Percentiles rank a stretch among this genome's conserved stretches.
Evolutionary conservation across 1,139 yeast genomes (phyloP).

Genomic region (Meyerozyma sp.): DNA sequence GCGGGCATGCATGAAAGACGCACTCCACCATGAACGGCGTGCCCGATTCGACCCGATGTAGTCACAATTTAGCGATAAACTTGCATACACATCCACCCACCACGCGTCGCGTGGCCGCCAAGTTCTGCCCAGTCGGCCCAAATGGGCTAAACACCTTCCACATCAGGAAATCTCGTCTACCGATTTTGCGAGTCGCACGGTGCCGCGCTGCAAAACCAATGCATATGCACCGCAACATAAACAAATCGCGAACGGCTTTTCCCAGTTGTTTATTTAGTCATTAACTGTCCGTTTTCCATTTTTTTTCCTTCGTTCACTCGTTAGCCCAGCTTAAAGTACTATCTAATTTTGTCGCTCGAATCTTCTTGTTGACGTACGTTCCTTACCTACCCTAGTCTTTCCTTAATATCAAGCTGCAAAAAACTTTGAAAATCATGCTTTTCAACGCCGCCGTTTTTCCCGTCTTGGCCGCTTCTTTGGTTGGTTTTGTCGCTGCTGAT

Average conservation of each 20-base stretch:
- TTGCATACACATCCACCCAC: not conserved
- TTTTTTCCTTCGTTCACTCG: not conserved
- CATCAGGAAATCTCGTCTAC: not conserved
- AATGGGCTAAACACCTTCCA: not conserved
- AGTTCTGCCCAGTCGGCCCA: not conserved
- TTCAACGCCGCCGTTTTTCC: constrained; percentile 20
- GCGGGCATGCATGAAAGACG: not conserved
- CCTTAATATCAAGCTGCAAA: constrained; percentile 6
- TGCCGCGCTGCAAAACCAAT: not conserved
- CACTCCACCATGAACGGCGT: not conserved
- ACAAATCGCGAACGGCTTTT: not conserved
- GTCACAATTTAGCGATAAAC: not conserved
- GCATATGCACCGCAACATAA: not conserved
- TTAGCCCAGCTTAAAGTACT: not conserved
- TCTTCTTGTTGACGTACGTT: not conserved
- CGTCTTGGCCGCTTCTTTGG: constrained; percentile 13
- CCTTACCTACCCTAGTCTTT: constrained; percentile 25
- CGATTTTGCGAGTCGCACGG: not conserved
- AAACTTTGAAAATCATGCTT: constrained; percentile 19
- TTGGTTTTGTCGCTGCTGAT: constrained; percentile 23
- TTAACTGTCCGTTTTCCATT: not conserved
- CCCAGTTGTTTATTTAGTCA: not conserved
- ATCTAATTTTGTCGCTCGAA: not conserved
- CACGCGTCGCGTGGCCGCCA: not conserved
- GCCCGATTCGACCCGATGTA: not conserved